Base-by-base conservation (phyloP, 129 eudicot species). In the Chrysanthemum seticuspe region DNA sequence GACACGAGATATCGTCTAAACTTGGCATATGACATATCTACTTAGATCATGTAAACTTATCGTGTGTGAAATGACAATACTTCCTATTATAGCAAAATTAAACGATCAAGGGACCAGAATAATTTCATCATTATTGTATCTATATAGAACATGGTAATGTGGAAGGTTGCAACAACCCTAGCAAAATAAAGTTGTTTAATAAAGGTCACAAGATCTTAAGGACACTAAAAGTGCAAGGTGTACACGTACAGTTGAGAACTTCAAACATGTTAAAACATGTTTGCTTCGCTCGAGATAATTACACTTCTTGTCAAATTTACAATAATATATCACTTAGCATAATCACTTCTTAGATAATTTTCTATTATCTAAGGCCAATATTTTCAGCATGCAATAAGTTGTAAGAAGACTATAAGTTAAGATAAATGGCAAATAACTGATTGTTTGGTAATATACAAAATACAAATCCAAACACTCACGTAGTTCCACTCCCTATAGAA, bases 1-100 rank as follows among this genome's bases (percentile, higher is more conserved):
- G 64, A 19, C 59, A 67, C 44, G 62, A 57, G 13, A 70, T 70
- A 70, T 62, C 59, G 71, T 77, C 58, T 52, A 14, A 56, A 53
- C 52, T 77, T 75, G 55, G 65, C 47, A 21, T 23, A 65, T 75
- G 55, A 56, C 47, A 21, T 23, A 65, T 27, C 66, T 66, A 55
- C 27, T 18, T 69, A 70, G 5, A 52, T 25, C 54, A 69, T 44
- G 70, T 76, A 64, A 69, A 18, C 23, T n/a, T 70, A 63, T 50
- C 53, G 63, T 74, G 63, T 64, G 64, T 63, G 34, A 64, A 54
- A 16, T 65, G 64, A 53, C 36, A 57, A 19, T 21, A 19, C 62
- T 57, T 57, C 21, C 10, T 18, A 19, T 19, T 5, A 57, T n/a
- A 18, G 62, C 62, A 7, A 57, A 14, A 57, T 8, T 57, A 57